These are phyloP conservation scores for Ophiostoma sp. DNA, from an alignment of 2,329 filamentous ascomycete species.

Conservation along the genomic window DNA sequence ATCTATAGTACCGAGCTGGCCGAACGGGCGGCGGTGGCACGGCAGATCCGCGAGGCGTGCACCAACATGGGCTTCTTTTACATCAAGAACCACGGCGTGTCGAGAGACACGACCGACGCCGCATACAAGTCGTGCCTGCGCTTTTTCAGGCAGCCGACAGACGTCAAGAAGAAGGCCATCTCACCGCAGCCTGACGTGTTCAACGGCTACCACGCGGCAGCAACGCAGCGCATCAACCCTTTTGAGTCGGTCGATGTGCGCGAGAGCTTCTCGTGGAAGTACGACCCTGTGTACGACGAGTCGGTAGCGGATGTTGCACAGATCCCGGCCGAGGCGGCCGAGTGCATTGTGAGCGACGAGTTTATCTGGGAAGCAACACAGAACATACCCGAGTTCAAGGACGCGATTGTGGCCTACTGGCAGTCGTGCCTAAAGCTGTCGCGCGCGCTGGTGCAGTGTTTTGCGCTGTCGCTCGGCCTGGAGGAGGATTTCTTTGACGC, in stretches of 20 bases:
- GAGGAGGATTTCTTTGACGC: slow-evolving; percentile 51
- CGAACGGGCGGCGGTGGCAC: slow-evolving; percentile 11
- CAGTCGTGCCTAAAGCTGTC: slow-evolving; percentile 40
- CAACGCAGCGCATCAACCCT: slow-evolving; percentile 47
- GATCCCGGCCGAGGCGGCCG: slow-evolving; percentile 41
- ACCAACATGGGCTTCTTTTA: slow-evolving; percentile 53
- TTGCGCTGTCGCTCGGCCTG: slow-evolving; percentile 51
- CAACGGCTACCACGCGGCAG: slow-evolving; percentile 52
- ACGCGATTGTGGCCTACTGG: slow-evolving; percentile 45
- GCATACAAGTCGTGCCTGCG: slow-evolving; percentile 41
- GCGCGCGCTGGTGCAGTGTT: slow-evolving; percentile 42
- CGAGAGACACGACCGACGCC: slow-evolving; percentile 30
- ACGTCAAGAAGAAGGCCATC: slow-evolving; percentile 38
- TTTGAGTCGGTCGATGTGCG: slow-evolving; percentile 46
- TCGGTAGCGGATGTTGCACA: slow-evolving; percentile 37
- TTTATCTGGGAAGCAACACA: slow-evolving; percentile 49
- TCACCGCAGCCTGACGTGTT: slow-evolving; percentile 51
- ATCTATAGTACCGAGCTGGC: slow-evolving; percentile 16
- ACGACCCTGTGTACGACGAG: slow-evolving; percentile 49
- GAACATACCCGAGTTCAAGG: slow-evolving; percentile 45
- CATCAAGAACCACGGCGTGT: slow-evolving; percentile 46
- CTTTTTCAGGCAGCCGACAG: slow-evolving; percentile 38
- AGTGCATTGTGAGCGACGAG: slow-evolving; percentile 43
- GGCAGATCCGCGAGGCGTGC: slow-evolving; percentile 36
- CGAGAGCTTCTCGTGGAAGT: slow-evolving; percentile 48